Evolutionary conservation across 2,329 filamentous ascomycete genomes (phyloP).

Genomic region (Aspergillus luchuensis): DNA sequence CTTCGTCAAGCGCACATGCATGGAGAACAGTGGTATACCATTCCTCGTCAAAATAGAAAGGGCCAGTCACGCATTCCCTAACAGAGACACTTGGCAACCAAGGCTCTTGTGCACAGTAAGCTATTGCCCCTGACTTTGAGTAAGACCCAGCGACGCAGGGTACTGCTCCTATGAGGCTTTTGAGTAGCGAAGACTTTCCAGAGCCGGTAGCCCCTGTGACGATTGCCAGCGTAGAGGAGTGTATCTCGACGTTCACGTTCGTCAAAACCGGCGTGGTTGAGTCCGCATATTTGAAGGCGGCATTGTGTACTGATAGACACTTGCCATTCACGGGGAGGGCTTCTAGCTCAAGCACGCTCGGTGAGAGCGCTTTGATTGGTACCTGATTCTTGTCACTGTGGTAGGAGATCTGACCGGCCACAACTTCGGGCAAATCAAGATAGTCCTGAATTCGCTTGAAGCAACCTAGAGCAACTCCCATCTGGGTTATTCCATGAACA

Average conservation of each 20-base stretch:
- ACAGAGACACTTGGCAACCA: background rate
- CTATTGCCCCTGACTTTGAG: background rate
- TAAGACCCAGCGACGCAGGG: background rate
- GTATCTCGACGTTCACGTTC: background rate
- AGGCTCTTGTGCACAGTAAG: background rate
- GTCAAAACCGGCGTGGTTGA: background rate
- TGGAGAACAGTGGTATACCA: background rate
- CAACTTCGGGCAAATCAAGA: background rate
- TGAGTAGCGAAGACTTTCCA: background rate
- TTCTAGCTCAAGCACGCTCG: background rate
- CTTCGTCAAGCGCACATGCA: background rate
- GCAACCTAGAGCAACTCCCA: background rate
- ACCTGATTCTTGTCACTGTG: background rate
- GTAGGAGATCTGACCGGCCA: background rate
- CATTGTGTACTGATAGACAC: background rate
- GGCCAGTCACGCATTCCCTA: background rate
- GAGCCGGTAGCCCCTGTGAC: background rate
- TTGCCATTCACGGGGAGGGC: background rate
- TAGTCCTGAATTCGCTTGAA: constrained; percentile 1
- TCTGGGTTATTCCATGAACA: background rate
- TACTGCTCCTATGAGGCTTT: background rate
- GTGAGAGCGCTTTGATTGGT: background rate
- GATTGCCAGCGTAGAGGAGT: background rate
- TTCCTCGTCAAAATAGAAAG: background rate
- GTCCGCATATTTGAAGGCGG: background rate